phyloP scores from a whole-genome alignment of 2,329 filamentous ascomycete species.

The Colletotrichum agaves region DNA sequence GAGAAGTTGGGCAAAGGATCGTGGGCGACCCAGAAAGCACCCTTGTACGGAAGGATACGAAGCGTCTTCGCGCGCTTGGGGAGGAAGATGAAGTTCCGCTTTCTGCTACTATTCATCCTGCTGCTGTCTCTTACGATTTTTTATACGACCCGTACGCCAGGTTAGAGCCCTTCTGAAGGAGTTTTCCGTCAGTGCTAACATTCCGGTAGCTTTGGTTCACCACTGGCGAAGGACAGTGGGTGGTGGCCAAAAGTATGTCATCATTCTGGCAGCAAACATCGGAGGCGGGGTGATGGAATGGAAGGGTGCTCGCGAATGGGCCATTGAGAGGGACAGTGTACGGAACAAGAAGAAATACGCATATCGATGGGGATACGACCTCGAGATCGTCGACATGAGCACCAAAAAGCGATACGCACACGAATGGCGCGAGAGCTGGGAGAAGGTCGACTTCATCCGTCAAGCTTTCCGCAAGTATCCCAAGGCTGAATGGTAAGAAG shows the following conservation, averaged over 20 bases:
- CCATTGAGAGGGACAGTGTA: conserved; percentile 95
- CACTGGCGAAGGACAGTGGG: conserved; percentile 82
- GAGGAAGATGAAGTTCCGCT: conserved; percentile 72
- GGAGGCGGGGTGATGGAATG: conserved; percentile 99
- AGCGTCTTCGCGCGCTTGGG: conserved; percentile 63
- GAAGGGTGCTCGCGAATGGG: conserved; percentile 98
- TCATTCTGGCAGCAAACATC: conserved; percentile 92
- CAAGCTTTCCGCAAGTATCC: conserved; percentile 93
- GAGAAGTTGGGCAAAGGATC: conserved; percentile 75
- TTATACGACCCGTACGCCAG: conserved; percentile 77
- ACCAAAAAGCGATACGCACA: conserved; percentile 98
- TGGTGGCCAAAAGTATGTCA: conserved; percentile 89
- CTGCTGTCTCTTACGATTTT: conserved; percentile 72
- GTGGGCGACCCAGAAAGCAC: conserved; percentile 60
- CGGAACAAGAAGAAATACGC: conserved; percentile 94
- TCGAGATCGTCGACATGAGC: conserved; percentile 98
- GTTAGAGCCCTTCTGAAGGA: conserved; percentile 49
- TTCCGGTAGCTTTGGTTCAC: conserved; percentile 60
- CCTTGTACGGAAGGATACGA: conserved; percentile 59
- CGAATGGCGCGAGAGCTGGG: conserved; percentile 99
- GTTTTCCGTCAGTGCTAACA: conserved; percentile 41
- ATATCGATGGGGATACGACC: conserved; percentile 88
- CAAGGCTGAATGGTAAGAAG: conserved; percentile 88
- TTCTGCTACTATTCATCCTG: conserved; percentile 69
- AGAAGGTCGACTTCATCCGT: conserved; percentile 95